phyloP scores from a whole-genome alignment of 2,329 filamentous ascomycete species.

The Phoma sp. region DNA sequence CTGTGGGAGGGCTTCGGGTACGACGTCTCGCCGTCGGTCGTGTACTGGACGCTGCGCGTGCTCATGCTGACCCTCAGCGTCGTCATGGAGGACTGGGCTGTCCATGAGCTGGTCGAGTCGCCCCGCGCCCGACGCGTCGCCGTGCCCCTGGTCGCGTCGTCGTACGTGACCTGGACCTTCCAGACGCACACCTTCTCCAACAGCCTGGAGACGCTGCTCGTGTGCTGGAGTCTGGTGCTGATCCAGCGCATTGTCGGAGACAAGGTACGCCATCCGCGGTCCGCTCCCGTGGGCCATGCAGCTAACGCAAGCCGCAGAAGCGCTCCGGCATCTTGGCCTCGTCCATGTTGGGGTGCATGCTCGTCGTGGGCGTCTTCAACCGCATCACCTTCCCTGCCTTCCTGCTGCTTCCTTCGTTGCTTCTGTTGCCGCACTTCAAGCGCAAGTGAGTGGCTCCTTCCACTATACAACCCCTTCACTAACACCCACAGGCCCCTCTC shows the following conservation, averaged over 20 bases:
- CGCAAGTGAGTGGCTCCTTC: conserved; percentile 69
- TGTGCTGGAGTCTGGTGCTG: conserved; percentile 91
- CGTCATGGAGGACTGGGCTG: conserved; percentile 96
- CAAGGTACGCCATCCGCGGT: conserved; percentile 64
- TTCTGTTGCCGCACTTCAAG: conserved; percentile 83
- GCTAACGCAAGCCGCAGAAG: conserved; percentile 61
- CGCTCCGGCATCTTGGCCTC: conserved; percentile 79
- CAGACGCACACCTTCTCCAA: conserved; percentile 99
- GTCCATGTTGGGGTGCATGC: conserved; percentile 78
- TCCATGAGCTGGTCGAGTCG: conserved; percentile 86
- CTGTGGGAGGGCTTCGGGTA: conserved; percentile 87
- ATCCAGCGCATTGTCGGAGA: conserved; percentile 84
- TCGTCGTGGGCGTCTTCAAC: conserved; percentile 90
- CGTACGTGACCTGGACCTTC: conserved; percentile 98
- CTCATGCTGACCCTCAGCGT: conserved; percentile 97
- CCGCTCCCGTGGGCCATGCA: conserved; percentile 35
- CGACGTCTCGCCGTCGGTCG: conserved; percentile 80
- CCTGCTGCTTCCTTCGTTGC: conserved; percentile 80
- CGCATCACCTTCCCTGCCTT: conserved; percentile 97
- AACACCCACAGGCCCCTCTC: conserved; percentile 58
- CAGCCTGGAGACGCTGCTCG: conserved; percentile 90
- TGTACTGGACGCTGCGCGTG: conserved; percentile 87
- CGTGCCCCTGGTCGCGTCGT: conserved; percentile 87
- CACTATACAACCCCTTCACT: conserved; percentile 5
- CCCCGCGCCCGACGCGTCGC: conserved; percentile 74